Evolutionary conservation across 2,329 filamentous ascomycete genomes (phyloP).

Genomic region (Aaosphaeria arxii): DNA sequence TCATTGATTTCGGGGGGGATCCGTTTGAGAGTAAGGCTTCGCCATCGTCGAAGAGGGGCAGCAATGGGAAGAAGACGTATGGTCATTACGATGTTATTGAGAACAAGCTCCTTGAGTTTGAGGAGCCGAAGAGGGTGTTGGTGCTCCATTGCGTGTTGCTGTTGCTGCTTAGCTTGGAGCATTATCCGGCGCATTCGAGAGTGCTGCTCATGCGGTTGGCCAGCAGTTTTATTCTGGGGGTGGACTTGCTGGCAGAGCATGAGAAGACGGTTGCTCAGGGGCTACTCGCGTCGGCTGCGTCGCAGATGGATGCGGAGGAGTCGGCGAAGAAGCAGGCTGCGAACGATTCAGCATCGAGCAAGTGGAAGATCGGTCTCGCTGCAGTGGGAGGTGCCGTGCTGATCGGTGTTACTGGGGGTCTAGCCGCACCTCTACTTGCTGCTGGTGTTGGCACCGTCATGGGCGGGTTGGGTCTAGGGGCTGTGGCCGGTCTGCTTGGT

Average conservation of each 20-base stretch:
- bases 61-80: slow-evolving; percentile 7
- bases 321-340: slow-evolving; percentile 70
- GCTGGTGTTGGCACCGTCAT: slow-evolving; percentile 76
- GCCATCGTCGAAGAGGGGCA: background rate
- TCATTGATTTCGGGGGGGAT: slow-evolving; percentile 26
- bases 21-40: slow-evolving; percentile 13
- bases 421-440: slow-evolving; percentile 71
- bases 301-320: slow-evolving; percentile 69
- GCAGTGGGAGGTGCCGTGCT: slow-evolving; percentile 82
- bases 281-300: slow-evolving; percentile 64
- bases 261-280: slow-evolving; percentile 73
- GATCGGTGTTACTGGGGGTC: slow-evolving; percentile 73
- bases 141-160: slow-evolving; percentile 70
- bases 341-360: slow-evolving; percentile 59
- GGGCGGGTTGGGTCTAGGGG: slow-evolving; percentile 70
- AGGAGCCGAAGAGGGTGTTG: slow-evolving; percentile 55
- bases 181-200: slow-evolving; percentile 71
- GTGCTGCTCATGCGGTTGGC: slow-evolving; percentile 68
- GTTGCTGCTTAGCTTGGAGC: slow-evolving; percentile 69
- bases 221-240: slow-evolving; percentile 65
- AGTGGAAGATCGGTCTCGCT: slow-evolving; percentile 80
- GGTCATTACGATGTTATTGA: slow-evolving; percentile 31
- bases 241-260: slow-evolving; percentile 62
- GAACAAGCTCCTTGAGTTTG: slow-evolving; percentile 33
- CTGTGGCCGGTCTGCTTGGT: slow-evolving; percentile 74